phyloP scores from a whole-genome alignment of 768 basidiomycete genomes.

The Gymnopilus dilepis region DNA sequence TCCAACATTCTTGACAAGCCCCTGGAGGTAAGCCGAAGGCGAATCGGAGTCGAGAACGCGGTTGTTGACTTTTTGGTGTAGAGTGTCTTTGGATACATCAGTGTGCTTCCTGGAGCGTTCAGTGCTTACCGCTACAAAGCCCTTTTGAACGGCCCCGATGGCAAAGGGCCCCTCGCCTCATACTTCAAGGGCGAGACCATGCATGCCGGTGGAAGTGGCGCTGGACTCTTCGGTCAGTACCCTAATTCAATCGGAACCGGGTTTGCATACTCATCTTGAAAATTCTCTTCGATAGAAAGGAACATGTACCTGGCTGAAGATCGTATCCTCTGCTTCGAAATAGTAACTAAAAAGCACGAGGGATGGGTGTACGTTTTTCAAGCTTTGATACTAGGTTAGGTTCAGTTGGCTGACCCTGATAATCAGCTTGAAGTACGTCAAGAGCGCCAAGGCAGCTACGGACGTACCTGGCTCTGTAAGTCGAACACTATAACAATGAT shows the following conservation, averaged over 20 bases:
- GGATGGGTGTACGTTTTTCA: slow-evolving; percentile 71
- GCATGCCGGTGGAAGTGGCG: slow-evolving; percentile 65
- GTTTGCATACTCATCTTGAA: slow-evolving; percentile 11
- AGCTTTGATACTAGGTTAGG: slow-evolving; percentile 8
- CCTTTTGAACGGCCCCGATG: slow-evolving; percentile 83
- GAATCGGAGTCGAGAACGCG: background rate
- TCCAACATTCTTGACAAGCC: slow-evolving; percentile 97
- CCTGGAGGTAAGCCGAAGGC: slow-evolving; percentile 70
- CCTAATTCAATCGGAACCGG: background rate
- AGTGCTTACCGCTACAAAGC: slow-evolving; percentile 92
- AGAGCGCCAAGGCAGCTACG: slow-evolving; percentile 94
- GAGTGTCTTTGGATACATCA: slow-evolving; percentile 88
- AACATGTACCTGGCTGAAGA: slow-evolving; percentile 95
- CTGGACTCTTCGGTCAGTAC: slow-evolving; percentile 69
- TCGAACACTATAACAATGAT: slow-evolving; percentile 14
- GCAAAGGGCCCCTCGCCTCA: slow-evolving; percentile 86
- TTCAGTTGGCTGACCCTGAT: slow-evolving; percentile 13
- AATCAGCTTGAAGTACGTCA: slow-evolving; percentile 81
- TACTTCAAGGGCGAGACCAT: slow-evolving; percentile 95
- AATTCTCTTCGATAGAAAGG: slow-evolving; percentile 52
- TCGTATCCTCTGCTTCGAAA: slow-evolving; percentile 92
- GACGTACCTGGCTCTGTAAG: slow-evolving; percentile 86
- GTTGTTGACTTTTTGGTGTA: slow-evolving; percentile 21
- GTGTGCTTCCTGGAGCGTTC: slow-evolving; percentile 91
- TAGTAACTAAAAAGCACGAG: slow-evolving; percentile 87